phyloP scores from a whole-genome alignment of 495 filamentous ascomycete genomes.

The Lophiotrema nucula region DNA sequence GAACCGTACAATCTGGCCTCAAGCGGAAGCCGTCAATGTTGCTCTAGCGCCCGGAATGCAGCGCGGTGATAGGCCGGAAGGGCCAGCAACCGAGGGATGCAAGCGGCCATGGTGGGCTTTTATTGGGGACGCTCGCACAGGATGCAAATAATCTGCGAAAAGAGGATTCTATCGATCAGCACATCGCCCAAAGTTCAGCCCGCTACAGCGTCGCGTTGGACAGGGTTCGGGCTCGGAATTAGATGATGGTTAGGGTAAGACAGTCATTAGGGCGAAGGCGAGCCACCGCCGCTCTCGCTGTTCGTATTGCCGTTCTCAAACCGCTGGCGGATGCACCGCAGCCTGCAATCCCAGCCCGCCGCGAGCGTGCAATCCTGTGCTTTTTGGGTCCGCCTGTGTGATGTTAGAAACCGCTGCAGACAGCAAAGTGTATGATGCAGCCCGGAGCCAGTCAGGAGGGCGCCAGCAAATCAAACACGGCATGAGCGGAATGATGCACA shows the following conservation, averaged over 20 bases:
- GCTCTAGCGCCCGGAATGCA: conserved; percentile 18
- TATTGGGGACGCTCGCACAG: conserved; percentile 22
- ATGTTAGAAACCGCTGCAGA: not conserved
- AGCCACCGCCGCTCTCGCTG: conserved; percentile 19
- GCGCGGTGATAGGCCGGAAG: conserved; percentile 15
- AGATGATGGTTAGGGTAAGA: conserved; percentile 28
- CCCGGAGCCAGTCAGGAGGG: too few species aligned
- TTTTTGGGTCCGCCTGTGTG: not conserved
- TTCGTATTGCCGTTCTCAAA: conserved; percentile 28
- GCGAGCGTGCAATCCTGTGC: not conserved
- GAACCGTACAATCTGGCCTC: conserved; percentile 34
- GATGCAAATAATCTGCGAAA: conserved; percentile 32
- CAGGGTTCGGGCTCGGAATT: conserved; percentile 33
- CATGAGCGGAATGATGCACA: too few species aligned
- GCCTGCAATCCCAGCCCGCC: not conserved
- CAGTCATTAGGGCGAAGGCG: conserved; percentile 23
- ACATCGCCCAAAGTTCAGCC: conserved; percentile 17
- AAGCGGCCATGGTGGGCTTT: conserved; percentile 7
- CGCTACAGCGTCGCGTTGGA: conserved; percentile 27
- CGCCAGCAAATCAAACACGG: too few species aligned
- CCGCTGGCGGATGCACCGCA: conserved; percentile 15
- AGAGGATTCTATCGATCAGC: conserved; percentile 25
- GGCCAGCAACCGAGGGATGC: conserved; percentile 8
- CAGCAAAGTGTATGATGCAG: too few species aligned
- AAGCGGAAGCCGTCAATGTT: not conserved